Base-by-base conservation (phyloP, 306 rosid genomes). In the Biancaea sappan region DNA sequence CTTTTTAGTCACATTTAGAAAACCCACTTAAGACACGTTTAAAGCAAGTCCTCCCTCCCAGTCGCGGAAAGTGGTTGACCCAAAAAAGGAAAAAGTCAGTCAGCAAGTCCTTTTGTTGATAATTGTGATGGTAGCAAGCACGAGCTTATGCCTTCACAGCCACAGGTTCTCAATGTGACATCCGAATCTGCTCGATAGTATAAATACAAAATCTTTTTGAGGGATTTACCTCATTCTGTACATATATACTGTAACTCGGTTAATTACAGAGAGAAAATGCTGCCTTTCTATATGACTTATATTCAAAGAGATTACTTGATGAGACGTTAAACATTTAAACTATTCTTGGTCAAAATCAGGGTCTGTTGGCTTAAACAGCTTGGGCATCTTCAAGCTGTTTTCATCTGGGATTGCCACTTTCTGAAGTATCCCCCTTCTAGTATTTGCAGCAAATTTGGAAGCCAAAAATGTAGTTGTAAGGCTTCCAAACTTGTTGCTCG, bases 291-390 rank as follows among this genome's bases (percentile, higher is more conserved):
- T 19, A 29, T 21, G 25, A 50, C 41, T 10, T n/a, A 63, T n/a
- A 56, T 61, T 52, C 50, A 53, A 22, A 7, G 52, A 14, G 38
- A 0, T 35, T 57, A 44, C 60, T 31, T 69, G 13, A n/a, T 16
- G 58, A 56, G 44, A 56, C 31, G n/a, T 65, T 6, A 59, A 29
- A 40, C 68, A 52, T n/a, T 65, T 6, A 59, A 29, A 40, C 68
- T 61, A 74, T 26, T 78, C 82, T 1, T 48, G 57, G 52, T 82
- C 86, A 85, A 94, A 94, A 78, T 92, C 97, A 71, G 93, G 96
- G 29, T 88, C 96, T 10, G 89, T 80, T 10, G 98, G 96, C 88
- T 94, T 94, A 44, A 94, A 91, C 83, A 94, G 52, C 87, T 91
- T 91, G 50, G 98, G 97, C 89, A 94, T 90, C 62, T 60, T 86